Conservation (phyloP, 129 eudicot genomes). For the Escallonia rubra region DNA sequence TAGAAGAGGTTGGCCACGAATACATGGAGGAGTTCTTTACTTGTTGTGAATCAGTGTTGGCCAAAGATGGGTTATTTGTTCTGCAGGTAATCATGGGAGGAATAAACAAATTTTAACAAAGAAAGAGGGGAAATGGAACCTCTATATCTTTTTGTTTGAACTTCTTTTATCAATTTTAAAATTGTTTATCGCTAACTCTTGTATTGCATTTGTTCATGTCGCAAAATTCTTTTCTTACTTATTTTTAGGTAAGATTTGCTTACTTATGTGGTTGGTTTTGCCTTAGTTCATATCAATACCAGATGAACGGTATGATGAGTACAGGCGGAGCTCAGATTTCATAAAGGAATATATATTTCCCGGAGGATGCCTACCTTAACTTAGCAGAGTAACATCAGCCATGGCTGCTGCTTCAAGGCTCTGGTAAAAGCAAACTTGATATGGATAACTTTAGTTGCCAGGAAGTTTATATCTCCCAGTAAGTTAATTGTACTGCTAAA, state of each 20-base stretch:
- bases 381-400: conserved; percentile 81
- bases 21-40: conserved; percentile 76
- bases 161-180: too few relatives aligned
- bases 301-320: conserved; percentile 75
- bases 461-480: not conserved
- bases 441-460: not conserved
- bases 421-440: conserved; percentile 33
- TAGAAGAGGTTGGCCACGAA: conserved; percentile 97
- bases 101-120: not conserved
- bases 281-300: conserved; percentile 80
- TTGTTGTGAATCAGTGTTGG: conserved; percentile 69
- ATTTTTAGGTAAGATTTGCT: not conserved
- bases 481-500: conserved; percentile 1
- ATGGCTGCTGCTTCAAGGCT: conserved; percentile 87
- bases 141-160: too few relatives aligned
- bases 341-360: conserved; percentile 90
- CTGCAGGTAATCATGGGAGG: conserved; percentile 43
- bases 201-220: too few relatives aligned
- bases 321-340: conserved; percentile 76
- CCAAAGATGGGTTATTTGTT: conserved; percentile 64
- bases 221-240: too few relatives aligned
- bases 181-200: too few relatives aligned
- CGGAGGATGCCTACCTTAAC: conserved; percentile 84
- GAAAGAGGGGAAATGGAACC: too few relatives aligned
- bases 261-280: not conserved